Percentiles rank a stretch among this genome's conserved stretches.
phyloP scores from a whole-genome alignment of 169 alveolate genomes.

The Cryptosporidium tyzzeri region DNA sequence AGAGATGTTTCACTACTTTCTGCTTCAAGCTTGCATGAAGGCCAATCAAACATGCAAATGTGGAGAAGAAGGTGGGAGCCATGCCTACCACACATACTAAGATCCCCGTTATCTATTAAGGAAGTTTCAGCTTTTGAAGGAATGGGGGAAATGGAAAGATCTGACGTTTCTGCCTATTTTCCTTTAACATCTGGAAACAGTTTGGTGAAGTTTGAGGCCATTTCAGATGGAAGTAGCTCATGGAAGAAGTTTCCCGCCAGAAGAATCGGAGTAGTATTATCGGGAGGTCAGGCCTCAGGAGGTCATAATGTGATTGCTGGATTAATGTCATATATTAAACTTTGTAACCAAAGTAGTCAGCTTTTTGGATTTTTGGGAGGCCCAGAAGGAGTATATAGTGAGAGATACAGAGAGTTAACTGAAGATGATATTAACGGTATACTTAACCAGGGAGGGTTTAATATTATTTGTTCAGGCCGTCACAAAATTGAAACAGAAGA shows the following conservation, averaged over 20 bases:
- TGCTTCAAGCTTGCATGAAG: conserved; percentile 32
- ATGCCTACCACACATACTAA: conserved; percentile 46
- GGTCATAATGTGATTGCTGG: conserved; percentile 91
- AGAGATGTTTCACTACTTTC: conserved; percentile 7
- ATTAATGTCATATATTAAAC: conserved; percentile 84
- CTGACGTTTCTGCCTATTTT: conserved; percentile 41
- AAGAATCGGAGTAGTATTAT: conserved; percentile 83
- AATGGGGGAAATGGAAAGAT: neutral
- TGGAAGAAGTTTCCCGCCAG: conserved; percentile 66
- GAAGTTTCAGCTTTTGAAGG: conserved; percentile 40
- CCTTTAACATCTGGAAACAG: conserved; percentile 25
- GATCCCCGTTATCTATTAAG: conserved; percentile 30
- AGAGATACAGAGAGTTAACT: conserved; percentile 84
- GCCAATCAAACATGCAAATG: conserved; percentile 48
- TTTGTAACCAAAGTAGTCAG: conserved; percentile 82
- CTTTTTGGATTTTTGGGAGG: conserved; percentile 88
- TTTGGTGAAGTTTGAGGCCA: conserved; percentile 45
- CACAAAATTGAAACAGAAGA: conserved; percentile 87
- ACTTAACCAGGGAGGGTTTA: conserved; percentile 88
- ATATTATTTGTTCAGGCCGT: conserved; percentile 89
- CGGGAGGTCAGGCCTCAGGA: conserved; percentile 92
- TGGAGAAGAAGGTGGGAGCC: conserved; percentile 58
- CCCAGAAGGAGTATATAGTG: conserved; percentile 86
- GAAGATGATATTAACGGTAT: conserved; percentile 82
- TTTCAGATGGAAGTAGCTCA: conserved; percentile 42